Evolutionary conservation across 176 grass and related monocot species (phyloP), one percentile per base, ranked within the genome.

Genomic region (Musa troglodytarum): DNA sequence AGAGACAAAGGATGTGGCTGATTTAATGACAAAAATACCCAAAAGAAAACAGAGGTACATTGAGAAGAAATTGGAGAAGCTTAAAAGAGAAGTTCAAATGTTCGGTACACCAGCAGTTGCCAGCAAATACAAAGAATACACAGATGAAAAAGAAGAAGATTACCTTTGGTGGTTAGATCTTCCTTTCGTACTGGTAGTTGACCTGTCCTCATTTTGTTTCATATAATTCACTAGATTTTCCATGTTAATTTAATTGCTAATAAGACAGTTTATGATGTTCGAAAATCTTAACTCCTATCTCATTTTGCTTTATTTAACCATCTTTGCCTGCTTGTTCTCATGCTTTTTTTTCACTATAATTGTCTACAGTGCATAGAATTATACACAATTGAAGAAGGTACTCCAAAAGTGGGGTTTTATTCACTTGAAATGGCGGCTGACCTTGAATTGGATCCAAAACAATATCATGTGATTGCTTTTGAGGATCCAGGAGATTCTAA

Each of bases 91-190:
- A 59, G 81, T 82, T 16, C 53, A 82, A 63, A 82, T 50, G 63
- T 82, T 61, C 63, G 81, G 81, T 53, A 65, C 65, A 8, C 74
- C 29, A 52, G 74, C 81, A 22, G 81, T 82, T 29, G 81, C 72
- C n/a, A 82, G 63, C 74, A 82, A 82, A 43, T 82, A 82, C 81
- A 77, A 28, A 82, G 81, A 82, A 77, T 82, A 77, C 69, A 50
- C 74, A 19, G 81, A 71, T 52, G 67, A 68, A 53, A 82, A 82
- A 77, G 65, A 77, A 63, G 74, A 82, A 63, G 81, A 82, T 77
- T 82, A 82, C 50, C 53, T 82, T 11, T 82, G 74, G 74, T 82
- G 81, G 81, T 63, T 82, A 53, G 81, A 82, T 82, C 81, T 82
- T 69, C 74, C 26, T 26, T 82, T 26, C 21, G 53, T 82, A 20